Conservation (phyloP, 805 yeast genomes). For the Pichia deserticola region DNA sequence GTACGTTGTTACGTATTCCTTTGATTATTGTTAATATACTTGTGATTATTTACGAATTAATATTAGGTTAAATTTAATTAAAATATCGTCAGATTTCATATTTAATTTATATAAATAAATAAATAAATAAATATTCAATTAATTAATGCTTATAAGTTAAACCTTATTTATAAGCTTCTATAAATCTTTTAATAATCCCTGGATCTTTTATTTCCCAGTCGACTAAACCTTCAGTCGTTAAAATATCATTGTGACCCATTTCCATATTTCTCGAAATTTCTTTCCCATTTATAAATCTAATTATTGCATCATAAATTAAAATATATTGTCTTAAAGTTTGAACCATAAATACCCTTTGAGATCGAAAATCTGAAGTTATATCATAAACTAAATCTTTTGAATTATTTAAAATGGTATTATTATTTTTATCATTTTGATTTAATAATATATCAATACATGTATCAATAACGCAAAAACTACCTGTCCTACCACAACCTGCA, state of each 20-base stretch:
- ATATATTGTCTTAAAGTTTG: slow-evolving; percentile 49
- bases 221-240: slow-evolving; percentile 9
- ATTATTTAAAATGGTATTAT: slow-evolving; percentile 8
- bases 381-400: slow-evolving; percentile 36
- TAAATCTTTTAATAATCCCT: slow-evolving; percentile 8
- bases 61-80: slow-evolving; percentile 34
- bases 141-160: too few species aligned
- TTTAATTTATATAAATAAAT: neutral
- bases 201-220: slow-evolving; percentile 12
- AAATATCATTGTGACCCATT: neutral
- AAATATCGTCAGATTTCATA: too few species aligned
- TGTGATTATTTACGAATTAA: slow-evolving; percentile 45
- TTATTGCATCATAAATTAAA: slow-evolving; percentile 39
- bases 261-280: neutral
- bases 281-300: slow-evolving; percentile 21
- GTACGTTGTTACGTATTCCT: slow-evolving; percentile 52
- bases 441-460: slow-evolving; percentile 35
- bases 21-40: slow-evolving; percentile 43
- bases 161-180: slow-evolving; percentile 1
- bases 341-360: slow-evolving; percentile 52
- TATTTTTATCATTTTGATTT: neutral
- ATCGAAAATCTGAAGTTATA: slow-evolving; percentile 40
- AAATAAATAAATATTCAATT: neutral
- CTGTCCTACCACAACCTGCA: slow-evolving; percentile 97
- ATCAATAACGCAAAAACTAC: slow-evolving; percentile 75